A percentile compares a stretch with the other conserved stretches of the same genome.
Evolutionary conservation across 306 rosid species (phyloP).

Genomic region (Carpinus fangiana): DNA sequence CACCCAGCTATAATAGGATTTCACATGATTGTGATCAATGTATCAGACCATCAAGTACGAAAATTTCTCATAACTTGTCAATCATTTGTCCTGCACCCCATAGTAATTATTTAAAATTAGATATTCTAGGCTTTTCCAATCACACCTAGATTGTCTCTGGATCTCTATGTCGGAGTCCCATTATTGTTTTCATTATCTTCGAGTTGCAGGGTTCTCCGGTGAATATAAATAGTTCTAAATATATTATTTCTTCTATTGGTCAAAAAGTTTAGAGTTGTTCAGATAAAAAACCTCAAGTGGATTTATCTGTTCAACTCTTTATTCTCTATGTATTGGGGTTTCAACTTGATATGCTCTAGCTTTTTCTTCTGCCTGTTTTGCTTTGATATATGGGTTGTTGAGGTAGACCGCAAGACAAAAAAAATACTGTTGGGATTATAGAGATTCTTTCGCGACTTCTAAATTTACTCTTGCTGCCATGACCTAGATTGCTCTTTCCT

Average conservation of each 20-base stretch:
- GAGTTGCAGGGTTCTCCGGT: neutral
- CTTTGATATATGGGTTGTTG: neutral
- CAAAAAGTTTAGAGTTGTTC: neutral
- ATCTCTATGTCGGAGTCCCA: neutral
- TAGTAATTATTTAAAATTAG: neutral
- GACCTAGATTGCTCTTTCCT: neutral
- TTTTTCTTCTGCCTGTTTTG: neutral
- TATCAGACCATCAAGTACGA: neutral
- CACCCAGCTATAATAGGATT: neutral
- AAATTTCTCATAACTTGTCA: neutral
- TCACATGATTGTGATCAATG: neutral
- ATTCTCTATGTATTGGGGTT: neutral
- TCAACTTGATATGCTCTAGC: neutral
- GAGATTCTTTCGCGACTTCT: neutral
- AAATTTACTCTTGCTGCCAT: neutral
- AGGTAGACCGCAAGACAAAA: neutral
- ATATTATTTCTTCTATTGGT: neutral
- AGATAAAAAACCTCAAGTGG: neutral
- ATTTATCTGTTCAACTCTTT: neutral
- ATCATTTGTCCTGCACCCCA: neutral
- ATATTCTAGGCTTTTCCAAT: neutral
- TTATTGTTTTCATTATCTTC: neutral
- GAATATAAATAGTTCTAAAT: neutral
- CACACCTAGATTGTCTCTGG: neutral
- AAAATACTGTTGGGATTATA: neutral